Evolutionary conservation across 2,329 filamentous ascomycete genomes (phyloP).

Genomic region (Coniochaeta hoffmannii): DNA sequence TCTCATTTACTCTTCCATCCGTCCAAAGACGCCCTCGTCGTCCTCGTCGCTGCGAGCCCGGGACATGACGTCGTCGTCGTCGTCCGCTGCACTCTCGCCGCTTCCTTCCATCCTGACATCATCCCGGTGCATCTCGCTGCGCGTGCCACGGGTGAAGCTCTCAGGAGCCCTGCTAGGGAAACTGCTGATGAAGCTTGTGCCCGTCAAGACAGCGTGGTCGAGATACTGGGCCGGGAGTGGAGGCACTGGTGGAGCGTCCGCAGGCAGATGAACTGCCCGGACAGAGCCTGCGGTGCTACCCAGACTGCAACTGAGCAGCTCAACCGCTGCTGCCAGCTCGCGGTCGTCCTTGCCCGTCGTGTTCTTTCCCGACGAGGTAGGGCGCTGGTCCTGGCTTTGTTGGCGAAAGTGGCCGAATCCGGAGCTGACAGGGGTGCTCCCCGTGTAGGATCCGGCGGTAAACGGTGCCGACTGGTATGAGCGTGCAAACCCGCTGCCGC

Average conservation of each 20-base stretch:
- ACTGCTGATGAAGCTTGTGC: conserved; percentile 56
- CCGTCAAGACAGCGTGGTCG: conserved; percentile 52
- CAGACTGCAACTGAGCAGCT: conserved; percentile 86
- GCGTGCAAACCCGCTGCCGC: conserved; percentile 54
- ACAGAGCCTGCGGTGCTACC: conserved; percentile 61
- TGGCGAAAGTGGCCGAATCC: conserved; percentile 58
- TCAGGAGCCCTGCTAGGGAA: conserved; percentile 54
- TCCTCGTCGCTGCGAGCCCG: conserved; percentile 74
- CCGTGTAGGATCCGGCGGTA: conserved; percentile 44
- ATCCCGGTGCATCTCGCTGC: conserved; percentile 45
- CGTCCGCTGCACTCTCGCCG: conserved; percentile 54
- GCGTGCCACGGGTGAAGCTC: conserved; percentile 59
- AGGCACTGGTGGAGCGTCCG: conserved; percentile 80
- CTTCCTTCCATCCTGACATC: conserved; percentile 65
- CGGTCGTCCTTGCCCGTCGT: conserved; percentile 73
- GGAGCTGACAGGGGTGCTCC: conserved; percentile 42
- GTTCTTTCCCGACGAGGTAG: conserved; percentile 71
- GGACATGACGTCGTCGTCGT: conserved; percentile 58
- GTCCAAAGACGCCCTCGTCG: conserved; percentile 91
- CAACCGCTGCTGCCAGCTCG: conserved; percentile 83
- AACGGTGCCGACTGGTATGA: conserved; percentile 71
- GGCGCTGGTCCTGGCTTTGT: conserved; percentile 67
- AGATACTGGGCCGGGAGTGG: conserved; percentile 77
- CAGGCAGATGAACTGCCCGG: conserved; percentile 53
- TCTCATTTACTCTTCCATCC: conserved; percentile 74